Evolutionary conservation across 2,329 filamentous ascomycete genomes (phyloP).

Genomic region (Fusarium mexicanum): DNA sequence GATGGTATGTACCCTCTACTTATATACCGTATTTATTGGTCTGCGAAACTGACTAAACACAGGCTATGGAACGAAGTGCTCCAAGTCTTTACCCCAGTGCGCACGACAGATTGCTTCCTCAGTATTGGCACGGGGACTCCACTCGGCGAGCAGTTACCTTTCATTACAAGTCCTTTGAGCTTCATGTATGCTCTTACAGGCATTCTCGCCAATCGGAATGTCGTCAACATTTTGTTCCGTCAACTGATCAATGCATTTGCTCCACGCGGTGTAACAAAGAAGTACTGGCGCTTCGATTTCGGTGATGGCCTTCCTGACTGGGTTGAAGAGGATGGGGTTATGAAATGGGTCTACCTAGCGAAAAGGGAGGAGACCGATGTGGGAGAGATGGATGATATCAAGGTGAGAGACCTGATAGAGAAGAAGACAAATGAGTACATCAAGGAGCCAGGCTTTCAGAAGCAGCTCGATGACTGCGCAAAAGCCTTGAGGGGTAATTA

Average conservation of each 20-base stretch:
- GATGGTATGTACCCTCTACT: neutral
- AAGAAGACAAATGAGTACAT: no score
- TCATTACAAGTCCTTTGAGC: no score
- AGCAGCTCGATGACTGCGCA: no score
- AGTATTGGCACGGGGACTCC: neutral
- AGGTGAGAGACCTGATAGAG: rapidly evolving
- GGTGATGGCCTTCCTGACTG: neutral
- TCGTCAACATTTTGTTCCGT: neutral
- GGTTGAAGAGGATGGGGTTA: no score
- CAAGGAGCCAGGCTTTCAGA: no score
- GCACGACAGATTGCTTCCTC: neutral
- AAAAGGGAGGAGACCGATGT: rapidly evolving
- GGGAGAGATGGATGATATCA: no score
- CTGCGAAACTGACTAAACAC: no score
- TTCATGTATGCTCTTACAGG: neutral
- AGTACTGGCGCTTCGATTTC: neutral
- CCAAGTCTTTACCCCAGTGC: neutral
- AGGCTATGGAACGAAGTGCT: neutral
- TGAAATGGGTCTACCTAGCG: no score
- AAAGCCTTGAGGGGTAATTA: no score
- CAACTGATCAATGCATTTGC: neutral
- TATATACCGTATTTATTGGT: no score
- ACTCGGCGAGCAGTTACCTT: neutral
- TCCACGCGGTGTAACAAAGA: neutral
- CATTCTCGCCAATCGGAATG: neutral